phyloP scores from a whole-genome alignment of 2,329 filamentous ascomycete species.

The Pyrenophora teres region DNA sequence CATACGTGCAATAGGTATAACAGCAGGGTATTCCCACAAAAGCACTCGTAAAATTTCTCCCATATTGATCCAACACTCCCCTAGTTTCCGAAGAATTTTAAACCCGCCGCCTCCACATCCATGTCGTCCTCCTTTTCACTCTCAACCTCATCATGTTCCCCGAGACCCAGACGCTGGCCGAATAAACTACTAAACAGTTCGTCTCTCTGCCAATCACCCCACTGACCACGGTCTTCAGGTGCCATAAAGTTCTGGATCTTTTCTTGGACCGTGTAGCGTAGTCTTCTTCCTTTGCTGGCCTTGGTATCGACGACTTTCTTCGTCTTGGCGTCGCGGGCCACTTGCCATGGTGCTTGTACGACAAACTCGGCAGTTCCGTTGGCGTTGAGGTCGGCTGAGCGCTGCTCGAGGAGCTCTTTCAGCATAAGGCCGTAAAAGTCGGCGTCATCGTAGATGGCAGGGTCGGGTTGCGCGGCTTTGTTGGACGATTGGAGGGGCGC shows the following conservation, averaged over 20 bases:
- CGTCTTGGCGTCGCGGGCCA: slow-evolving; percentile 78
- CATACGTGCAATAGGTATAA: too few species aligned
- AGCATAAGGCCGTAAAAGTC: slow-evolving; percentile 93
- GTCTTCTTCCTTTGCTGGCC: slow-evolving; percentile 91
- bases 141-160: slow-evolving; percentile 48
- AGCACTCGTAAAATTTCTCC: too few species aligned
- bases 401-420: slow-evolving; percentile 90
- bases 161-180: slow-evolving; percentile 51
- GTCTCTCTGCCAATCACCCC: slow-evolving; percentile 81
- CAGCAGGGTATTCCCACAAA: too few species aligned
- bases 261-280: slow-evolving; percentile 93
- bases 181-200: slow-evolving; percentile 59
- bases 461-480: slow-evolving; percentile 28
- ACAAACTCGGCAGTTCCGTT: slow-evolving; percentile 55
- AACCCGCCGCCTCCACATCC: slow-evolving; percentile 44
- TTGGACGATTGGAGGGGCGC: slow-evolving; percentile 68
- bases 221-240: slow-evolving; percentile 77
- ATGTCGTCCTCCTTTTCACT: slow-evolving; percentile 44
- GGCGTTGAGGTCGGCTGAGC: slow-evolving; percentile 66
- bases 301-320: slow-evolving; percentile 88
- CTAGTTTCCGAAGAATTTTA: slow-evolving; percentile 48
- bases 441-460: slow-evolving; percentile 83
- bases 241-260: slow-evolving; percentile 99
- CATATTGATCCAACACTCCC: not conserved
- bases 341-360: slow-evolving; percentile 59